Base-by-base conservation (phyloP, 2,329 filamentous ascomycete species). In the Harringtonia aguacate region DNA sequence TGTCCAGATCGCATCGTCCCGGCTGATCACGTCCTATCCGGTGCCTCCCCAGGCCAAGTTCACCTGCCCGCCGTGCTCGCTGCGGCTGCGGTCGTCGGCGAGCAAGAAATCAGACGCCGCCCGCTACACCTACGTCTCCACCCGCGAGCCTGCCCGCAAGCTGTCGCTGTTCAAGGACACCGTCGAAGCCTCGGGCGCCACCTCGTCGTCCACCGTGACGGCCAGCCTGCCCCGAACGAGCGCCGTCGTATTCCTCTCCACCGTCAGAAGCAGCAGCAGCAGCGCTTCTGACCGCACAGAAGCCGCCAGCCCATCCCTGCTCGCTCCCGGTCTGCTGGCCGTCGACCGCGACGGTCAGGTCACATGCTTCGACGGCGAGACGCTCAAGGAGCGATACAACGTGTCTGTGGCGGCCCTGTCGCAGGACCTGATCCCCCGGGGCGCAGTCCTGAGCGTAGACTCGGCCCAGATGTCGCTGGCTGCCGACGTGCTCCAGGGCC, bases 1-100 rank as follows among this genome's bases (percentile, higher is more conserved):
- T 43, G 8, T n/a, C 5, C 50, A 83, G 79, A 67, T 81, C 37
- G 69, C 77, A 4, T 72, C 75, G 4, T 74, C 77, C 7, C 69
- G 73, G 48, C 64, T 81, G 48, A 70, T 82, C 53, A 81, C 78
- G 8, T 82, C 79, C 2, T 82, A 82, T 57, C 77, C 79, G 20
- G 72, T 83, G 48, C 75, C 79, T 22, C 79, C 79, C 2, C 76
- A 81, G 58, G 73, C 79, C 43, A 69, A 68, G 41, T 79, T 83
- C 56, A 76, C 76, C 43, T 81, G 78, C 58, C 60, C 77, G 9
- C 72, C 77, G 18, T 72, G 68, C 57, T 82, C 79, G 15, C 58
- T 80, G 35, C 68, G 75, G 51, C 64, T 69, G 49, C 69, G 75
- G 52, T 64, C 64, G 37, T 58, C 68, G 12, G 65, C 66, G 20